These are phyloP conservation scores for Plasmodium relictum DNA, from an alignment of 169 alveolate genomes.

Conservation along the genomic window DNA sequence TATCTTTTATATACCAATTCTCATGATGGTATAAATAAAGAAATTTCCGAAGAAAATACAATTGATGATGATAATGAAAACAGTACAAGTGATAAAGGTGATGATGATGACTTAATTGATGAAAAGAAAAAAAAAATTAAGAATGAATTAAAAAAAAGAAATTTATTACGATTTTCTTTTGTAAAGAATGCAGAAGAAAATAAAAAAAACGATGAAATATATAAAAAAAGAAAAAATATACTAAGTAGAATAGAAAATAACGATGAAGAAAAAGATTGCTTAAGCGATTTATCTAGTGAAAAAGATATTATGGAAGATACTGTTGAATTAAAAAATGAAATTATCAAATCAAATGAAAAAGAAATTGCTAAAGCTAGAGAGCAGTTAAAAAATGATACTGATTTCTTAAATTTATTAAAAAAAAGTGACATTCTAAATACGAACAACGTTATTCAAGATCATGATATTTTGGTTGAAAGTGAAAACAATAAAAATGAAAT, in stretches of 20 bases:
- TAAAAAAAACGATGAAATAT: conserved; percentile 31
- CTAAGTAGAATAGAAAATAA: background rate
- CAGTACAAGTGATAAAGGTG: background rate
- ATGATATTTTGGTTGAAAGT: background rate
- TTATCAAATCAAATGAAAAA: background rate
- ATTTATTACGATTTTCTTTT: conserved; percentile 59
- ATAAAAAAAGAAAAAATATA: conserved; percentile 31
- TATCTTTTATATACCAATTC: background rate
- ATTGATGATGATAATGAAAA: background rate
- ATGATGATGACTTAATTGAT: background rate
- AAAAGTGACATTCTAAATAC: conserved; percentile 11
- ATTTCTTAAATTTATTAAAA: conserved; percentile 27
- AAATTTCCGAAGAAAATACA: background rate
- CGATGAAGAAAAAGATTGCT: conserved; percentile 6
- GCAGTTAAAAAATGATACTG: conserved; percentile 25
- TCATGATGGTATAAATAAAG: background rate
- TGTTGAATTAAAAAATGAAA: background rate
- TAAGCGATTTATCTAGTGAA: conserved; percentile 12
- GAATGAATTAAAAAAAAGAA: conserved; percentile 47
- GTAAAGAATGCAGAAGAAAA: conserved; percentile 58
- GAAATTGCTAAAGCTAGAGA: conserved; percentile 32
- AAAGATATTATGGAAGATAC: background rate
- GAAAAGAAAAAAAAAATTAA: conserved; percentile 14
- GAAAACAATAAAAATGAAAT: background rate
- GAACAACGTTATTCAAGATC: background rate